phyloP scores from a whole-genome alignment of 2,329 filamentous ascomycete genomes.

The Nothophoma quercina region DNA sequence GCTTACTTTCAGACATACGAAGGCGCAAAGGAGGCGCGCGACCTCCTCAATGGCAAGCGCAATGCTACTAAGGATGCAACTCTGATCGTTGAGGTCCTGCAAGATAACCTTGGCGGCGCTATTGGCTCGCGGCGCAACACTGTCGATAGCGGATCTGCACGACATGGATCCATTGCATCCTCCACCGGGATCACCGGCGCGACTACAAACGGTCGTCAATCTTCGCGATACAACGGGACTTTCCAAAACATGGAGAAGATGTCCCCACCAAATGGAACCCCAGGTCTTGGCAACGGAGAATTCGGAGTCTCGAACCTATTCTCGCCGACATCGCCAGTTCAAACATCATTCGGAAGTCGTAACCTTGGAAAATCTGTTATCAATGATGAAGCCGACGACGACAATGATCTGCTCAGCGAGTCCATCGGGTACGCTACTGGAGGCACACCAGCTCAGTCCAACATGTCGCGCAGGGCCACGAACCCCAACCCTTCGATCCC shows the following conservation, averaged over 20 bases:
- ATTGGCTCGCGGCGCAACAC: slow-evolving; percentile 63
- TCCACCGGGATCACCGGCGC: slow-evolving; percentile 56
- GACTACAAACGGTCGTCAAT: slow-evolving; percentile 55
- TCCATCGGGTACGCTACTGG: slow-evolving; percentile 78
- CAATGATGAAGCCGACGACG: slow-evolving; percentile 73
- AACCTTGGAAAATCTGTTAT: slow-evolving; percentile 73
- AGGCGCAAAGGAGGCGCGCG: slow-evolving; percentile 66
- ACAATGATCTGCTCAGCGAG: slow-evolving; percentile 76
- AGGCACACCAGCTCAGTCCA: slow-evolving; percentile 59
- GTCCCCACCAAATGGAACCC: slow-evolving; percentile 65
- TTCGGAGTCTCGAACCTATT: slow-evolving; percentile 72
- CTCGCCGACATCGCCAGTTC: slow-evolving; percentile 76
- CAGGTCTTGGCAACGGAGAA: slow-evolving; percentile 63
- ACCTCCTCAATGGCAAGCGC: slow-evolving; percentile 67
- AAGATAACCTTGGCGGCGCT: slow-evolving; percentile 42
- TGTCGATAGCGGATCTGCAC: slow-evolving; percentile 56
- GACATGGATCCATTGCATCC: slow-evolving; percentile 55
- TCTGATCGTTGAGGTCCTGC: slow-evolving; percentile 66
- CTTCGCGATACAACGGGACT: slow-evolving; percentile 67
- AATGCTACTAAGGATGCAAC: slow-evolving; percentile 67
- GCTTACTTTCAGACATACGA: slow-evolving; percentile 65
- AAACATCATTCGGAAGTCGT: slow-evolving; percentile 71
- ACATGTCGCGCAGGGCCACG: slow-evolving; percentile 70
- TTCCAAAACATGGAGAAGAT: slow-evolving; percentile 70
- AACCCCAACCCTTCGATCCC: slow-evolving; percentile 77